These are phyloP conservation scores for Spergularia azorica DNA, from an alignment of 179 eudicot genomes.

Conservation along the genomic window DNA sequence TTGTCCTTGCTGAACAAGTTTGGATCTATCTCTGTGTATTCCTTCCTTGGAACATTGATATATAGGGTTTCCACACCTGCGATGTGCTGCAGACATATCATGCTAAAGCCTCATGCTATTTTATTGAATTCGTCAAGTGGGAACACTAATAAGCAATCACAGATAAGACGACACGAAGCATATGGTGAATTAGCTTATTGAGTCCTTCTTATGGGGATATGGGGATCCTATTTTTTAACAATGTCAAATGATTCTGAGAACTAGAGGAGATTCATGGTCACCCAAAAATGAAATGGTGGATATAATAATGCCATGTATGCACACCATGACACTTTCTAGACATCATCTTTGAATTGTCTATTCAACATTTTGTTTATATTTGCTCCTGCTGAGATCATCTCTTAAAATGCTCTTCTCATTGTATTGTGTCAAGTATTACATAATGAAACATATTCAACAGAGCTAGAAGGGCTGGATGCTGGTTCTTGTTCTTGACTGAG, in stretches of 20 bases:
- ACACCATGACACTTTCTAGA: not conserved
- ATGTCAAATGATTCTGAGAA: conserved; percentile 2
- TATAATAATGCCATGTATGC: conserved; percentile 13
- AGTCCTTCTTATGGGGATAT: conserved; percentile 22
- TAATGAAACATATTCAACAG: not conserved
- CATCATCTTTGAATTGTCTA: not conserved
- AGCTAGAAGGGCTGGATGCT: too few relatives aligned
- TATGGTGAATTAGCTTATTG: not conserved
- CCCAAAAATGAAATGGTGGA: not conserved
- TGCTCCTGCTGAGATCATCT: conserved; percentile 3
- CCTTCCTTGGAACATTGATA: conserved; percentile 1
- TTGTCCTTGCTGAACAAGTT: conserved; percentile 24
- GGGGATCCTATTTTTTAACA: conserved; percentile 18
- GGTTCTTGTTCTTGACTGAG: too few relatives aligned
- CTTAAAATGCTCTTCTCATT: conserved; percentile 1
- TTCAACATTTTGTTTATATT: conserved; percentile 19
- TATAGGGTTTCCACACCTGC: conserved; percentile 20
- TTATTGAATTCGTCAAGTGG: conserved; percentile 10
- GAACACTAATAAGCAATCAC: too few relatives aligned
- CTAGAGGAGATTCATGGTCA: conserved; percentile 14
- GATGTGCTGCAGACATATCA: conserved; percentile 3
- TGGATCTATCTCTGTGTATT: conserved; percentile 8
- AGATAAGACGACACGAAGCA: not conserved
- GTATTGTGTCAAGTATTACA: not conserved
- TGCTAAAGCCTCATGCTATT: not conserved